phyloP scores from a whole-genome alignment of 306 rosid species.

The Vachellia pachyceras region DNA sequence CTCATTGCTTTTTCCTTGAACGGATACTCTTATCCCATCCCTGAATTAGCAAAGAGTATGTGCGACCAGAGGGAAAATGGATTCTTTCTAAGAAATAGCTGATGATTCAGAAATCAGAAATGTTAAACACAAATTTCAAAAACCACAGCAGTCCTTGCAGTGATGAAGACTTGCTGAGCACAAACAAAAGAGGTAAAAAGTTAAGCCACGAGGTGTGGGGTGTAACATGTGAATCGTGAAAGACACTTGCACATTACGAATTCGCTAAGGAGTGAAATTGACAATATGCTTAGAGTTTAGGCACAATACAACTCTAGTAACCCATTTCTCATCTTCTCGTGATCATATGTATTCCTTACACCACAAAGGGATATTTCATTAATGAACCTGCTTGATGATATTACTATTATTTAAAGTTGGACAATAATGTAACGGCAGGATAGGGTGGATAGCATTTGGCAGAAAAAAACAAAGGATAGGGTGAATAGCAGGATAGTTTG shows the following conservation, averaged over 20 bases:
- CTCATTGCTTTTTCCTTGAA: background rate
- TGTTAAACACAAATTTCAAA: no score
- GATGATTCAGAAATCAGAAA: constrained; percentile 6
- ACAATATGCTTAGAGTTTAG: background rate
- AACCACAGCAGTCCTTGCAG: background rate
- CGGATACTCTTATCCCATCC: background rate
- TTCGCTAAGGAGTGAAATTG: background rate
- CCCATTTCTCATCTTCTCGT: background rate
- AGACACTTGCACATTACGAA: background rate
- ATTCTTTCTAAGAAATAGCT: background rate
- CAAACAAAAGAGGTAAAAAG: background rate
- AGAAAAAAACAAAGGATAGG: no score
- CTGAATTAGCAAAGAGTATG: no score
- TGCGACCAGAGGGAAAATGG: no score
- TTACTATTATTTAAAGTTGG: background rate
- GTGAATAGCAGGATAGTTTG: background rate
- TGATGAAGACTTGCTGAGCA: background rate
- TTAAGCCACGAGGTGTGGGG: background rate
- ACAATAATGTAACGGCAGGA: background rate
- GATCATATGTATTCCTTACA: background rate
- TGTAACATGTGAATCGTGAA: background rate
- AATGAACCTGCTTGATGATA: background rate
- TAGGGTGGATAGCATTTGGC: no score
- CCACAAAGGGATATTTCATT: background rate
- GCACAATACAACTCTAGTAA: background rate